Evolutionary conservation across 306 rosid genomes (phyloP).

Genomic region (Comarum palustre): DNA sequence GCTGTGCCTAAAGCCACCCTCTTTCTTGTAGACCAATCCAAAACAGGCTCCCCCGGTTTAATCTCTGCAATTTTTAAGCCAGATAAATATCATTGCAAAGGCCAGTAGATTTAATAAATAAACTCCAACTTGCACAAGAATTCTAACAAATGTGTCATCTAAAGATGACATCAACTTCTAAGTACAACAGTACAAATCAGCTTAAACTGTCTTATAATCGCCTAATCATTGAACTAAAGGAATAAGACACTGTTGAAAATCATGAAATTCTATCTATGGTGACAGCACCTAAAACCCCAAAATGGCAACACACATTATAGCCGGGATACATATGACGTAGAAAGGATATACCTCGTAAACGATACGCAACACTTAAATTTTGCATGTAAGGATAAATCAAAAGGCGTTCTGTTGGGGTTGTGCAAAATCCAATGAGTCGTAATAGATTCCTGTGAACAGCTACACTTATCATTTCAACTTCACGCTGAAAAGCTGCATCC

Average conservation of each 20-base stretch:
- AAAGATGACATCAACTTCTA: slow-evolving; percentile 4
- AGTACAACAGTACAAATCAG: background rate
- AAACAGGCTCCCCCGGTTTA: slow-evolving; percentile 74
- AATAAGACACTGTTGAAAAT: background rate
- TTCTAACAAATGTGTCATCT: background rate
- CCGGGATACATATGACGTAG: background rate
- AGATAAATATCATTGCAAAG: slow-evolving; percentile 23
- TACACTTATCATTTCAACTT: slow-evolving; percentile 99
- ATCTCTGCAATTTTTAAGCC: slow-evolving; percentile 54
- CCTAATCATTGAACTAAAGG: background rate
- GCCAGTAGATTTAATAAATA: slow-evolving; percentile 1
- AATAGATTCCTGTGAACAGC: slow-evolving; percentile 89
- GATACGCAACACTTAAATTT: slow-evolving; percentile 90
- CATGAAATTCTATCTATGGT: background rate
- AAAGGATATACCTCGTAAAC: slow-evolving; percentile 64
- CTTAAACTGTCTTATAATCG: background rate
- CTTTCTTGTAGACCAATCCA: slow-evolving; percentile 88
- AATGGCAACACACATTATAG: background rate
- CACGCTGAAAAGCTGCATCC: slow-evolving; percentile 94
- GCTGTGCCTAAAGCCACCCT: slow-evolving; percentile 92
- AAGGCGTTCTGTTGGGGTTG: slow-evolving; percentile 91
- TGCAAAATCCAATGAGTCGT: slow-evolving; percentile 86
- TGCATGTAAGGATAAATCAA: slow-evolving; percentile 97
- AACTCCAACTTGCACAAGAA: background rate
- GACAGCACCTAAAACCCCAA: background rate